Conservation (phyloP, 306 rosid species). For the Prunus mongolica region DNA sequence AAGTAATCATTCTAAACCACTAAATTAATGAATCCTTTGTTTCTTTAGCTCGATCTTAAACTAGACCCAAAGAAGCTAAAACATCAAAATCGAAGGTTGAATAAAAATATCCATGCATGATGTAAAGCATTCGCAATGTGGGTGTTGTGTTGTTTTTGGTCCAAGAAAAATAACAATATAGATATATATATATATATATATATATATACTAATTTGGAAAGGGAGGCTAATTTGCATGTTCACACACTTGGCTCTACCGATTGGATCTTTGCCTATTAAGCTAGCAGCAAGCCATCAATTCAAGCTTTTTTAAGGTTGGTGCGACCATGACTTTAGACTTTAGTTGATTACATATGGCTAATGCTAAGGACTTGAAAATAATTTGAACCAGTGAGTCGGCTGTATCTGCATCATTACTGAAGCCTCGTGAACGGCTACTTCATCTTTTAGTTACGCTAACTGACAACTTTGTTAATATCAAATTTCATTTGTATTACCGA, state of each 20-base stretch:
- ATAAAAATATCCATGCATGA: background rate
- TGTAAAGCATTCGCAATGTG: constrained; percentile 3
- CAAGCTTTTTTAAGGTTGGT: constrained; percentile 1
- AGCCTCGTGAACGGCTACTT: background rate
- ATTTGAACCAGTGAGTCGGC: background rate
- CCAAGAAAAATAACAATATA: background rate
- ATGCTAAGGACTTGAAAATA: background rate
- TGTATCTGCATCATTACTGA: background rate
- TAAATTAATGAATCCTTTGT: rapidly evolving
- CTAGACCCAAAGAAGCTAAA: background rate
- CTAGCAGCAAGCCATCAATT: background rate
- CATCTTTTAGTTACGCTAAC: background rate
- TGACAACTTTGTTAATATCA: background rate
- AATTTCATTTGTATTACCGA: background rate
- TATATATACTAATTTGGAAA: no score
- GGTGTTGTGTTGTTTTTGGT: background rate
- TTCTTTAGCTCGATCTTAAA: background rate
- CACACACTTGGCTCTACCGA: background rate
- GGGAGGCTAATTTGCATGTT: background rate
- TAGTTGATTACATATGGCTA: background rate
- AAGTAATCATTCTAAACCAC: no score
- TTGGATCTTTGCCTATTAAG: background rate
- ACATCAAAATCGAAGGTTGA: constrained; percentile 1
- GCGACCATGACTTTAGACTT: background rate
- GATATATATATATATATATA: no score